Evolutionary conservation across 139 green algal genomes (phyloP).

Genomic region (Auxenochlorella pyrenoidosa): DNA sequence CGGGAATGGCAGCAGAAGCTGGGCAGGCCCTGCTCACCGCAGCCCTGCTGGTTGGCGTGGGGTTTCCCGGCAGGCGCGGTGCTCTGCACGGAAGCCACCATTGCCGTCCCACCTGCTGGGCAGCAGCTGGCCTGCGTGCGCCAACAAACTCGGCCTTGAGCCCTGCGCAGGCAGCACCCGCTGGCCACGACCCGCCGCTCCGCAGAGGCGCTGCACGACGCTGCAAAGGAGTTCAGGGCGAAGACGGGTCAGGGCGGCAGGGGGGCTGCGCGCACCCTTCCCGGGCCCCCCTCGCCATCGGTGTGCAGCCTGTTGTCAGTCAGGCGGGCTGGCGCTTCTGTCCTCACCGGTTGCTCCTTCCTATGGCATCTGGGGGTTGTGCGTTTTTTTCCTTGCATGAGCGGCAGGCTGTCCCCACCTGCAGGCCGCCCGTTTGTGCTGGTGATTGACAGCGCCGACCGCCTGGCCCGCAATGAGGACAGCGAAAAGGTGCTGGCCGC

Average conservation of each 20-base stretch:
- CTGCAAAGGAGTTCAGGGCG: constrained; percentile 18
- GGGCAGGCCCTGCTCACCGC: background rate
- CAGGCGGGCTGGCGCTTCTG: too few species aligned
- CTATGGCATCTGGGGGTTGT: too few species aligned
- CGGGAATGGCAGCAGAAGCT: background rate
- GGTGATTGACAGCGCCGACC: constrained; percentile 54
- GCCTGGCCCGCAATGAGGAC: constrained; percentile 29
- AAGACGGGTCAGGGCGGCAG: background rate
- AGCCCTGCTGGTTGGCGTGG: background rate
- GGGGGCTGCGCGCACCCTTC: background rate
- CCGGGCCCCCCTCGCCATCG: background rate
- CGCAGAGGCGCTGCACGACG: constrained; percentile 32
- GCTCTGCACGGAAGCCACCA: background rate
- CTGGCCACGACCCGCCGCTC: constrained; percentile 23
- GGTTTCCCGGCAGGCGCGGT: background rate
- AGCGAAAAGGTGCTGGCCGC: background rate
- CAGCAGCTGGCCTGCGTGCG: background rate
- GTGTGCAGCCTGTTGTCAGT: too few species aligned
- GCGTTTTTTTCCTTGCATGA: too few species aligned
- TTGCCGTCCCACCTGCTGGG: too few species aligned
- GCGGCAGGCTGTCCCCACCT: background rate
- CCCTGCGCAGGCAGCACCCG: constrained; percentile 15
- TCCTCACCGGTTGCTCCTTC: too few species aligned
- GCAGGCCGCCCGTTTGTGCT: constrained; percentile 51
- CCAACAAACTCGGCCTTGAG: background rate